A percentile compares a stretch with the other conserved stretches of the same genome.
Evolutionary conservation across 805 yeast species (phyloP).

Genomic region (Lachancea sp.): DNA sequence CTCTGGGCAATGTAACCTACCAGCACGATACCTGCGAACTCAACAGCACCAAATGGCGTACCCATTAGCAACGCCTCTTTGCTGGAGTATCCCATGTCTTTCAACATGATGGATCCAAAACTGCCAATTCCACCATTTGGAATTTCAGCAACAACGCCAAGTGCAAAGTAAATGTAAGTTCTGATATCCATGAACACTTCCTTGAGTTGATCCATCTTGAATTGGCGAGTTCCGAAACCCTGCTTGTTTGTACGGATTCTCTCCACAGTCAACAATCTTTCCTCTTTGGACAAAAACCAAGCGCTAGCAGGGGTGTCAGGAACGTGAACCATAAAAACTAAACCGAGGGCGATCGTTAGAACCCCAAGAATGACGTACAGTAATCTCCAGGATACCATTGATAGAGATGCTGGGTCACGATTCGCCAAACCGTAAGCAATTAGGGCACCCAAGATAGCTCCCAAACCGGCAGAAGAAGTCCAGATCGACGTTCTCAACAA

Average conservation of each 20-base stretch:
- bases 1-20: slow-evolving; percentile 30
- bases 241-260: slow-evolving; percentile 50
- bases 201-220: slow-evolving; percentile 47
- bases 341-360: slow-evolving; percentile 47
- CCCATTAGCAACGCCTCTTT: slow-evolving; percentile 35
- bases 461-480: slow-evolving; percentile 42
- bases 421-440: slow-evolving; percentile 34
- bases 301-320: slow-evolving; percentile 52
- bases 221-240: slow-evolving; percentile 50
- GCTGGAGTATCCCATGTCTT: slow-evolving; percentile 25
- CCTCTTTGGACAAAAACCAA: slow-evolving; percentile 43
- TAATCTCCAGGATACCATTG: slow-evolving; percentile 52
- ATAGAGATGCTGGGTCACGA: slow-evolving; percentile 35
- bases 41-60: slow-evolving; percentile 39
- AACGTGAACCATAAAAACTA: slow-evolving; percentile 41
- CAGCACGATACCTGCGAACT: slow-evolving; percentile 25
- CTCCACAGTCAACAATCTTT: slow-evolving; percentile 41
- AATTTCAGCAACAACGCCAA: slow-evolving; percentile 37
- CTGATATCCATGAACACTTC: slow-evolving; percentile 47
- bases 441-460: slow-evolving; percentile 51
- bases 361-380: slow-evolving; percentile 55
- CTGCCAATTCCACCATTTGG: slow-evolving; percentile 53
- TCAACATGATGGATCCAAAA: slow-evolving; percentile 41
- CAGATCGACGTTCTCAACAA: slow-evolving; percentile 40
- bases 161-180: slow-evolving; percentile 42